Conservation (phyloP, 225 moss, liverwort and hornwort species). For the Ulota crispa region DNA sequence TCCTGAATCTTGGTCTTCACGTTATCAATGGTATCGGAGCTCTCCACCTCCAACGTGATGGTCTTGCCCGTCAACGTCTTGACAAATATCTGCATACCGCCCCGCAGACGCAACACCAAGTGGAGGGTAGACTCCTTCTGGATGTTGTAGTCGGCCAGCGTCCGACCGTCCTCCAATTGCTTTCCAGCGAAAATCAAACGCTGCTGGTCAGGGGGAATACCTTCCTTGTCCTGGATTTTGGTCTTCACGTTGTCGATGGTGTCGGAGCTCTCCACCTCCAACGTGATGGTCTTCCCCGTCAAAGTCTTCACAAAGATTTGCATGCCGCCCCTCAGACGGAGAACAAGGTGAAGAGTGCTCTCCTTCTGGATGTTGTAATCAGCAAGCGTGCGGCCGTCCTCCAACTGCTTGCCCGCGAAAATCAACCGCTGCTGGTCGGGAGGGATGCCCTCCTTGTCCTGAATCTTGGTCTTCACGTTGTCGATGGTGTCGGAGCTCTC, state of each 20-base stretch:
- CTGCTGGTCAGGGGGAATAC: background rate
- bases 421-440: background rate
- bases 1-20: conserved; percentile 11
- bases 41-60: background rate
- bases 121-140: background rate
- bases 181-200: background rate
- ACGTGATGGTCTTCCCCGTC: background rate
- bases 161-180: background rate
- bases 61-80: background rate
- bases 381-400: background rate
- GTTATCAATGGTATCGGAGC: background rate
- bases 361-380: background rate
- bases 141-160: background rate
- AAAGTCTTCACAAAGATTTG: background rate
- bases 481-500: background rate
- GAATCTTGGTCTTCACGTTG: background rate
- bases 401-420: background rate
- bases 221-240: background rate
- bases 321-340: background rate
- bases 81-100: background rate
- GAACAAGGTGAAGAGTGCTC: background rate
- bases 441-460: background rate
- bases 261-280: background rate
- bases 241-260: background rate
- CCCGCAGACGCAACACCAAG: background rate